Evolutionary conservation across 306 rosid genomes (phyloP).

Genomic region (Prunus armeniaca): DNA sequence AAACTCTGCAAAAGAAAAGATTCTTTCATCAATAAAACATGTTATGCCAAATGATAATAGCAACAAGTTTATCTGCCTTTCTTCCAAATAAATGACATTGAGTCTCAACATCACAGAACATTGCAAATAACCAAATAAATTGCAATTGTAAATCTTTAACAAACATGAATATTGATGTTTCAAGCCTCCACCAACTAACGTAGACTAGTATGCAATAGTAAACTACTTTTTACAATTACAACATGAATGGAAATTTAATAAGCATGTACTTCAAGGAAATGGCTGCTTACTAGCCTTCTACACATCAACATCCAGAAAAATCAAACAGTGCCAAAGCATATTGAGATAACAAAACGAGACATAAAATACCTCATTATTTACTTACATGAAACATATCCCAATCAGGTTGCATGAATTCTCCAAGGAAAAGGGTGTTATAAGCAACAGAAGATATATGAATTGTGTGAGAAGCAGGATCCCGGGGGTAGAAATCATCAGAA

Average conservation of each 20-base stretch:
- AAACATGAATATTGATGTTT: neutral
- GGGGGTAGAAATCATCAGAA: slow-evolving; percentile 93
- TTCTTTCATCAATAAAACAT: slow-evolving; percentile 11
- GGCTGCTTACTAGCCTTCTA: neutral
- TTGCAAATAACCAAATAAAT: neutral
- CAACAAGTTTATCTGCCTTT: neutral
- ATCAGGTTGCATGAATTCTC: slow-evolving; percentile 97
- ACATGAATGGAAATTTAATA: neutral
- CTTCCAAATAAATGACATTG: neutral
- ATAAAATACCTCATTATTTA: neutral
- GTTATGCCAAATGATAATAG: neutral
- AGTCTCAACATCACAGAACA: neutral
- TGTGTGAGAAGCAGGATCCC: slow-evolving; percentile 93
- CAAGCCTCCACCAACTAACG: neutral
- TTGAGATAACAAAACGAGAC: neutral
- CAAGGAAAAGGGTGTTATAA: slow-evolving; percentile 88
- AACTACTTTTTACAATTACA: neutral
- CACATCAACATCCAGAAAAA: neutral
- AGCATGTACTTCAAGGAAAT: neutral
- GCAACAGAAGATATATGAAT: slow-evolving; percentile 95
- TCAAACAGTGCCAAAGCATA: neutral
- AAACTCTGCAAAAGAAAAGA: slow-evolving; percentile 50
- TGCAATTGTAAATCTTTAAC: neutral
- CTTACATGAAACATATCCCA: slow-evolving; percentile 99
- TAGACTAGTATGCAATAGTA: neutral